These are phyloP conservation scores for Lactarius psammicola DNA, from an alignment of 768 basidiomycete genomes.

Conservation along the genomic window DNA sequence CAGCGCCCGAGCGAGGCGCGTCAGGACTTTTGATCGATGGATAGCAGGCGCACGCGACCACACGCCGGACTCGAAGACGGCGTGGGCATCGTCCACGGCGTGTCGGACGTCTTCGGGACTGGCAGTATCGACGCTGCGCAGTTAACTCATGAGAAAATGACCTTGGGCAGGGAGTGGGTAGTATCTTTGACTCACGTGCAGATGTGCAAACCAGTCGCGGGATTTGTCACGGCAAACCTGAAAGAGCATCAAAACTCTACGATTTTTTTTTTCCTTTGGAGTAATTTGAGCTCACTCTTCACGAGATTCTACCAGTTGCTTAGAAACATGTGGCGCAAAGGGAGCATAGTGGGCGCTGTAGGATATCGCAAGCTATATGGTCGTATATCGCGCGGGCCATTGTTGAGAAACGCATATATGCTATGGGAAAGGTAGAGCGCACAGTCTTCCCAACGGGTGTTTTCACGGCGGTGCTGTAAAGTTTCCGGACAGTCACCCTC, in stretches of 20 bases:
- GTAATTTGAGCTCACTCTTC: slow-evolving; percentile 9
- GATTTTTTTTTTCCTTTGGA: too few relatives aligned
- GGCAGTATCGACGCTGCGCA: slow-evolving; percentile 52
- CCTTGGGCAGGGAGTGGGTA: not conserved
- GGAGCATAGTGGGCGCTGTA: slow-evolving; percentile 18
- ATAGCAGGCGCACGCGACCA: slow-evolving; percentile 67
- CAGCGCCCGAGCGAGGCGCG: slow-evolving; percentile 60
- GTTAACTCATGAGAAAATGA: not conserved
- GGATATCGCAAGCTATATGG: slow-evolving; percentile 7
- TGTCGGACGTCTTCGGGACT: slow-evolving; percentile 50
- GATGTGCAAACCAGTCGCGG: slow-evolving; percentile 61
- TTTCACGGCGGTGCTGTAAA: not conserved
- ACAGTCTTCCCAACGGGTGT: slow-evolving; percentile 1
- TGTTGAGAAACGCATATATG: not conserved
- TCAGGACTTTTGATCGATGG: slow-evolving; percentile 62
- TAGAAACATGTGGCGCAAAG: slow-evolving; percentile 13
- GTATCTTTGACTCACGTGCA: slow-evolving; percentile 44
- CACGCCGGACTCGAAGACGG: slow-evolving; percentile 58
- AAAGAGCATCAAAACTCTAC: too few relatives aligned
- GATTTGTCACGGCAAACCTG: slow-evolving; percentile 60
- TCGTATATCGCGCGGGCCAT: not conserved
- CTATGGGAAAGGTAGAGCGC: not conserved
- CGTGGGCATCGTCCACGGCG: slow-evolving; percentile 55
- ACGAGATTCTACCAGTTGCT: slow-evolving; percentile 1
- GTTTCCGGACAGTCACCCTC: slow-evolving; percentile 7